phyloP scores from a whole-genome alignment of 768 basidiomycete species.

The Fomitopsis pulvina region DNA sequence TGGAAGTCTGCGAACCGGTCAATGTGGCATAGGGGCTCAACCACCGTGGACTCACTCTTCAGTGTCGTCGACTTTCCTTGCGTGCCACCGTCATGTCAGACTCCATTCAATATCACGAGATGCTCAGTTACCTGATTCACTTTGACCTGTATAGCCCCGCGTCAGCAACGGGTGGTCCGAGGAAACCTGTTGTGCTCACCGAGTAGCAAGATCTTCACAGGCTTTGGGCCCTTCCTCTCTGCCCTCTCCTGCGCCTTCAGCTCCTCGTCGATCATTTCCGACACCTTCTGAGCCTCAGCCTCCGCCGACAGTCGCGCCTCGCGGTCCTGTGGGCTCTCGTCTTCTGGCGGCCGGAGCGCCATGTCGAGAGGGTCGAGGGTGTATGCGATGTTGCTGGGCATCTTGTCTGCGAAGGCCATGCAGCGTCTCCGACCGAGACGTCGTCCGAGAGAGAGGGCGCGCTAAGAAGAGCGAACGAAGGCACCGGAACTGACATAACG shows the following conservation, averaged over 20 bases:
- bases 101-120: too few relatives aligned
- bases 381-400: neutral
- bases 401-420: neutral
- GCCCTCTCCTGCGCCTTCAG: constrained; percentile 24
- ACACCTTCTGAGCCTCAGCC: constrained; percentile 49
- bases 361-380: constrained; percentile 47
- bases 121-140: constrained; percentile 26
- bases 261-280: constrained; percentile 40
- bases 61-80: constrained; percentile 32
- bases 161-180: neutral
- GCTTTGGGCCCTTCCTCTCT: constrained; percentile 19
- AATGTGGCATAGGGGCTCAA: neutral
- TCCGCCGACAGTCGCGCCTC: constrained; percentile 40
- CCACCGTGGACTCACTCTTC: constrained; percentile 24
- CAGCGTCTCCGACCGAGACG: neutral
- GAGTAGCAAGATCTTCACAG: constrained; percentile 31
- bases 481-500: neutral
- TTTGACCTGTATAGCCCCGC: constrained; percentile 18
- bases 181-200: constrained; percentile 19
- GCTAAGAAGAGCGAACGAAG: neutral
- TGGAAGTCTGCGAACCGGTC: constrained; percentile 49
- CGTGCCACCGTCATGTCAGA: neutral
- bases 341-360: constrained; percentile 46
- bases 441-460: neutral
- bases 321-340: constrained; percentile 46